Evolutionary conservation across 1,284 basidiomycete genomes (phyloP).

Genomic region (Malassezia sp.): DNA sequence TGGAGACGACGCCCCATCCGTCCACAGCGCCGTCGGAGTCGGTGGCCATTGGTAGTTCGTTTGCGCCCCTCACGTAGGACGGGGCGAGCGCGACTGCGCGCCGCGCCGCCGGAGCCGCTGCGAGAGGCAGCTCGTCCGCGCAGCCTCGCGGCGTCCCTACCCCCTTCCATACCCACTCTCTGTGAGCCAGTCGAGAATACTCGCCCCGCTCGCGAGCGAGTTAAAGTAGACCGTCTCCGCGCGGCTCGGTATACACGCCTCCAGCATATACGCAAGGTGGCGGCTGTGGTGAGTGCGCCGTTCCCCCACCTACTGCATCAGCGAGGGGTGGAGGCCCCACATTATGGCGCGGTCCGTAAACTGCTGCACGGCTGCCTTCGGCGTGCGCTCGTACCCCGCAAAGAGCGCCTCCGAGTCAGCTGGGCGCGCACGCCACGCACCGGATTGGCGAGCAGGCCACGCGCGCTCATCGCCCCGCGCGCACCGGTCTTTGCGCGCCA

Average conservation of each 20-base stretch:
- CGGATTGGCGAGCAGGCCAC: constrained; percentile 56
- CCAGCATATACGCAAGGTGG: constrained; percentile 55
- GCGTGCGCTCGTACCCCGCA: constrained; percentile 51
- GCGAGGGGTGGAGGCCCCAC: constrained; percentile 51
- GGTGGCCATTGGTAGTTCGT: constrained; percentile 3
- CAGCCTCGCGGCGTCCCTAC: too few species aligned
- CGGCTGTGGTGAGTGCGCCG: constrained; percentile 31
- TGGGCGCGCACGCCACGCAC: constrained; percentile 43
- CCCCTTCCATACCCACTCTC: constrained; percentile 32
- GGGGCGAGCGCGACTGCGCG: not conserved
- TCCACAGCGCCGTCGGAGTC: not conserved
- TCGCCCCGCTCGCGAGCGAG: constrained; percentile 49
- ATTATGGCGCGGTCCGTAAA: constrained; percentile 51
- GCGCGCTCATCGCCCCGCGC: constrained; percentile 54
- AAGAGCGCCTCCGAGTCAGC: too few species aligned
- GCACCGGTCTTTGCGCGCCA: constrained; percentile 51
- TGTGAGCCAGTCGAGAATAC: constrained; percentile 51
- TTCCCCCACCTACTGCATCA: constrained; percentile 47
- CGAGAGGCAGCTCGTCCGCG: not conserved
- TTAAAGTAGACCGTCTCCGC: constrained; percentile 53
- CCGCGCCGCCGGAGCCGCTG: too few species aligned
- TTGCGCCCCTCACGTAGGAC: constrained; percentile 6
- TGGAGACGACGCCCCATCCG: constrained; percentile 11
- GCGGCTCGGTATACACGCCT: constrained; percentile 48
- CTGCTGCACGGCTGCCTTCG: constrained; percentile 49